These are phyloP conservation scores for Entoloma clypeatum DNA, from an alignment of 1,284 basidiomycete species.

Conservation along the genomic window DNA sequence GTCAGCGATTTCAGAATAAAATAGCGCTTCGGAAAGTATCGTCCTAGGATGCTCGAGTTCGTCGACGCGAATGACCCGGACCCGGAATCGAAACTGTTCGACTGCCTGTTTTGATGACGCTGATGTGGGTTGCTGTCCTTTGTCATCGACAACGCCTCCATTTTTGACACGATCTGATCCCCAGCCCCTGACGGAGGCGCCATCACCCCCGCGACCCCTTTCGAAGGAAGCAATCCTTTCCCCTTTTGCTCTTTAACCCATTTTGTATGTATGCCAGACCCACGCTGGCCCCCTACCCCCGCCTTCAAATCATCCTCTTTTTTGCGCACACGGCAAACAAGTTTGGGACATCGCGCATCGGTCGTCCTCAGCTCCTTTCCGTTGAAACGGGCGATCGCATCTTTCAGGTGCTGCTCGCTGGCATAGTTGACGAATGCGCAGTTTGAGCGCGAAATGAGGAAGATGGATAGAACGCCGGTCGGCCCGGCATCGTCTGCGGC, in stretches of 20 bases:
- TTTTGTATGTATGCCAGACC: constrained; percentile 77
- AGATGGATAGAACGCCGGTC: constrained; percentile 79
- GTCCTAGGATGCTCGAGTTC: constrained; percentile 67
- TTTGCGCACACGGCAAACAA: constrained; percentile 84
- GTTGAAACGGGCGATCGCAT: constrained; percentile 73
- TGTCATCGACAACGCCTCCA: constrained; percentile 33
- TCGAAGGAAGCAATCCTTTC: constrained; percentile 21
- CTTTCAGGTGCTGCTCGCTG: constrained; percentile 56
- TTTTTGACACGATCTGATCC: constrained; percentile 26
- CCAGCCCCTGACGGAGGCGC: constrained; percentile 24
- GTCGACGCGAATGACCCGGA: constrained; percentile 68
- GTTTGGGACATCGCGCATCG: constrained; percentile 70
- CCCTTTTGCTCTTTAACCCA: constrained; percentile 69
- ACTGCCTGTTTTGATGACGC: constrained; percentile 33
- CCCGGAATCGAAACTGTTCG: too few relatives aligned
- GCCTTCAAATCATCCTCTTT: constrained; percentile 86
- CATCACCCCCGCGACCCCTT: constrained; percentile 18
- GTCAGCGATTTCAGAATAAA: constrained; percentile 92
- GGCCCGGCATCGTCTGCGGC: constrained; percentile 5
- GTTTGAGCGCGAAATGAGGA: constrained; percentile 88
- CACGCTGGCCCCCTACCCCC: constrained; percentile 89
- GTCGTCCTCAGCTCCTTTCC: constrained; percentile 60
- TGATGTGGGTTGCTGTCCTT: constrained; percentile 38
- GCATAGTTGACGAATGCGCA: constrained; percentile 93
- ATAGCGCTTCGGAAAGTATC: constrained; percentile 81